Evolutionary conservation across 2,329 filamentous ascomycete species (phyloP).

Genomic region (Talaromyces rugulosus): DNA sequence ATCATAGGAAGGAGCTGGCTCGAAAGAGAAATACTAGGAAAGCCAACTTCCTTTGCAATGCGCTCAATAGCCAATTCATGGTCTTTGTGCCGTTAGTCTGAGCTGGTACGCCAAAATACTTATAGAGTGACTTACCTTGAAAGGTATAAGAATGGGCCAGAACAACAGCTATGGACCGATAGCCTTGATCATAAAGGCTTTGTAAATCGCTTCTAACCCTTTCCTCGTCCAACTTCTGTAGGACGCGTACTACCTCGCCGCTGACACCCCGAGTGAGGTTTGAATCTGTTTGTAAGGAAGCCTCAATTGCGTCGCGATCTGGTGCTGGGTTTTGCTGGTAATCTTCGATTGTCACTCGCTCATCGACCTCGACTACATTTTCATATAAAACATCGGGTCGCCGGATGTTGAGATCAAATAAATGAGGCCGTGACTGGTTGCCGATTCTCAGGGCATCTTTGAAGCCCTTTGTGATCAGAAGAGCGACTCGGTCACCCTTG

Average conservation of each 20-base stretch:
- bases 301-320: constrained; percentile 17
- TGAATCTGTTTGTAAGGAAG: constrained; percentile 14
- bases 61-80: constrained; percentile 71
- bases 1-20: constrained; percentile 77
- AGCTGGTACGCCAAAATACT: neutral
- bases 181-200: constrained; percentile 36
- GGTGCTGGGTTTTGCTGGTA: constrained; percentile 20
- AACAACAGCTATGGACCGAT: constrained; percentile 32
- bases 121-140: constrained; percentile 37
- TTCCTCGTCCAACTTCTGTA: constrained; percentile 54
- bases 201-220: constrained; percentile 55
- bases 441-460: constrained; percentile 78
- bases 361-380: constrained; percentile 20
- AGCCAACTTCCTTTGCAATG: constrained; percentile 71
- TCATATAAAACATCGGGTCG: constrained; percentile 59
- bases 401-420: constrained; percentile 78
- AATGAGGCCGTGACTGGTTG: constrained; percentile 80
- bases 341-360: constrained; percentile 46
- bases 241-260: constrained; percentile 61
- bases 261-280: constrained; percentile 46
- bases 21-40: constrained; percentile 64
- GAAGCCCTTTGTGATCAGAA: constrained; percentile 81
- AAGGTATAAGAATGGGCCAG: constrained; percentile 85
- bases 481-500: constrained; percentile 77
- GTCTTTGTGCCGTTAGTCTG: constrained; percentile 31